Base-by-base conservation (phyloP, 2,329 filamentous ascomycete genomes). In the Neurospora sp. region DNA sequence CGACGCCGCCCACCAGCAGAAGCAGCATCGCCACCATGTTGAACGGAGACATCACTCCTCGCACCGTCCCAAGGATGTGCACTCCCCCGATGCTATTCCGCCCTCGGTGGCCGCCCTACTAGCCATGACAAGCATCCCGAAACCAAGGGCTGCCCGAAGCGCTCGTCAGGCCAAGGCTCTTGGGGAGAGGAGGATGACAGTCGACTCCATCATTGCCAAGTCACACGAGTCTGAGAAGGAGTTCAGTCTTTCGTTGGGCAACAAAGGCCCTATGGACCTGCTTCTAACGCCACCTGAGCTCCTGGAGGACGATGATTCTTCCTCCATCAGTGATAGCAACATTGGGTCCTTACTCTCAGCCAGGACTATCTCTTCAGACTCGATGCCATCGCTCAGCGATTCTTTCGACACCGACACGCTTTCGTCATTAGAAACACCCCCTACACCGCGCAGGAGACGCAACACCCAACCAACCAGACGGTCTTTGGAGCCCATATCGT, bases 281-380 rank as follows among this genome's bases (percentile, higher is more conserved):
- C 81, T 90, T 6, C 80, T 90, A 5, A 86, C 85, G 39, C 84
- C 87, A 0, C 88, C 87, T 1, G 87, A 89, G n/a, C 85, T 88
- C 66, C 74, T 84, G 33, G 80, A 82, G 57, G 83, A 86, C 39
- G 84, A 87, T 71, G 81, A 82, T 67, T 62, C 52, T 62, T 8
- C 74, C 57, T 82, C 81, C 3, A 73, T 81, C 4, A 86, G 83
- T 74, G 86, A 88, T 70, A 86, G 84, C 76, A 82, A 83, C 40
- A 80, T 84, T 28, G 84, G 84, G 33, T 87, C 85, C 8, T 78
- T 82, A 19, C 77, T 87, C 66, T 88, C 85, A 3, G 85, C 82
- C 1, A 83, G 86, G 68, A 87, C 87, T 1, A 81, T 84, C 8
- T 90, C 88, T 11, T 81, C 85, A 68, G 88, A 89, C 71, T 90